A percentile compares a stretch with the other conserved stretches of the same genome.
phyloP scores from a whole-genome alignment of 2,329 filamentous ascomycete genomes.

The Arthrobotrys musiformis region DNA sequence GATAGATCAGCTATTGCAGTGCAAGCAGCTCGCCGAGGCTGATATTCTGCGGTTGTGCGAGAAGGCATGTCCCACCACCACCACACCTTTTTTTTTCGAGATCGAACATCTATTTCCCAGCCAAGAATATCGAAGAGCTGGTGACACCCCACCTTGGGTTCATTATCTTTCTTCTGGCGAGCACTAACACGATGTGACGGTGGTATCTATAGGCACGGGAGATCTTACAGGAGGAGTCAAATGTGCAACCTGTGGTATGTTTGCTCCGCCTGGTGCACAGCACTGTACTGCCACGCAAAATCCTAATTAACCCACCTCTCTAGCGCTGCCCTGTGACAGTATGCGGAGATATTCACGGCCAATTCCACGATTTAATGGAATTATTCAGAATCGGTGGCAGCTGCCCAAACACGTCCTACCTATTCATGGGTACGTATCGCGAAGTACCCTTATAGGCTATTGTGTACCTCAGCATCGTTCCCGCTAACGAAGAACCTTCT shows the following conservation, averaged over 20 bases:
- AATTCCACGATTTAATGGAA: slow-evolving; percentile 99
- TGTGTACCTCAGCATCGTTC: slow-evolving; percentile 22
- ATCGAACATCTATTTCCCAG: not conserved
- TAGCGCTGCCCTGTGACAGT: slow-evolving; percentile 99
- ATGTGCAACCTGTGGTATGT: slow-evolving; percentile 96
- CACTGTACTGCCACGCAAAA: slow-evolving; percentile 4
- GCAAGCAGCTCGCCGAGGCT: slow-evolving; percentile 95
- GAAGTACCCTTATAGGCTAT: slow-evolving; percentile 45
- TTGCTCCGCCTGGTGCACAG: not conserved
- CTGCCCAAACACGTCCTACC: slow-evolving; percentile 98
- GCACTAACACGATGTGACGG: slow-evolving; percentile 30
- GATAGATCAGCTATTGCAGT: slow-evolving; percentile 98
- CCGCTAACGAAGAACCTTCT: not conserved
- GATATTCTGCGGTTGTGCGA: slow-evolving; percentile 98
- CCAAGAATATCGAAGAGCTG: not conserved
- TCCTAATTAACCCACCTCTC: slow-evolving; percentile 57
- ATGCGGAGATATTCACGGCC: slow-evolving; percentile 98
- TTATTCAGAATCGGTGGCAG: slow-evolving; percentile 98
- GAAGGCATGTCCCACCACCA: slow-evolving; percentile 73
- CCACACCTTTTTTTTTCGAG: not conserved
- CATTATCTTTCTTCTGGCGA: slow-evolving; percentile 27
- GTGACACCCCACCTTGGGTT: not conserved
- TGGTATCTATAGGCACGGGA: slow-evolving; percentile 77
- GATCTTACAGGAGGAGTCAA: slow-evolving; percentile 96
- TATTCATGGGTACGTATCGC: slow-evolving; percentile 86